A percentile compares a stretch with the other conserved stretches of the same genome.
phyloP scores from a whole-genome alignment of 257 asterid species.

The Echium plantagineum region DNA sequence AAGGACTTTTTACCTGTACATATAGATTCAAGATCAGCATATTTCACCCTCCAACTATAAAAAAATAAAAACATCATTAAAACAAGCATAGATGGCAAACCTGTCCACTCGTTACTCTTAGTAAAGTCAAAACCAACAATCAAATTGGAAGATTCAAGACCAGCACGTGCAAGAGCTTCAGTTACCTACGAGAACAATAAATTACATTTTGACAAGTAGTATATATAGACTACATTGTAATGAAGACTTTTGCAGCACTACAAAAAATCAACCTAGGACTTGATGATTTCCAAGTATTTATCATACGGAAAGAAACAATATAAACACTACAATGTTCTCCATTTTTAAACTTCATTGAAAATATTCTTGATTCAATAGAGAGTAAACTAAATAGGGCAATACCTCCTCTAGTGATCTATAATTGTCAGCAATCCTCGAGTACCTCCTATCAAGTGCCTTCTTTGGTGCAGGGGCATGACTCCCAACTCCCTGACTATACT shows the following conservation, averaged over 20 bases:
- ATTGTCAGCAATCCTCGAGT: constrained; percentile 84
- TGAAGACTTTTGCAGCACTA: neutral
- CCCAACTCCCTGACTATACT: constrained; percentile 10
- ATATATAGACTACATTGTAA: neutral
- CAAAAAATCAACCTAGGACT: neutral
- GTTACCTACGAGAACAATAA: constrained; percentile 41
- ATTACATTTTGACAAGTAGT: constrained; percentile 1
- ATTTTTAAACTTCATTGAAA: too few species aligned
- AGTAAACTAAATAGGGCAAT: constrained; percentile 6
- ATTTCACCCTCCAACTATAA: constrained; percentile 6
- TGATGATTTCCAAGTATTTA: neutral
- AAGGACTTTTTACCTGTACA: constrained; percentile 61
- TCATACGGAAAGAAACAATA: too few species aligned
- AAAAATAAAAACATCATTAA: neutral
- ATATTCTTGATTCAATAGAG: neutral
- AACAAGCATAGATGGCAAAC: constrained; percentile 19
- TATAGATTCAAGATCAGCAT: constrained; percentile 20
- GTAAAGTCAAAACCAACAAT: constrained; percentile 93
- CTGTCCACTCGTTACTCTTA: constrained; percentile 99
- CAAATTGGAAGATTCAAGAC: constrained; percentile 90
- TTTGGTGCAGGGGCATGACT: constrained; percentile 19
- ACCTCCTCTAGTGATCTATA: constrained; percentile 82
- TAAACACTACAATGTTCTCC: too few species aligned
- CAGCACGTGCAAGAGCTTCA: constrained; percentile 82
- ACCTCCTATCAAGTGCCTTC: constrained; percentile 66